A percentile compares a stretch with the other conserved stretches of the same genome.
Evolutionary conservation across 352 stramenopile genomes (phyloP).

Genomic region (Pythium aquatile): DNA sequence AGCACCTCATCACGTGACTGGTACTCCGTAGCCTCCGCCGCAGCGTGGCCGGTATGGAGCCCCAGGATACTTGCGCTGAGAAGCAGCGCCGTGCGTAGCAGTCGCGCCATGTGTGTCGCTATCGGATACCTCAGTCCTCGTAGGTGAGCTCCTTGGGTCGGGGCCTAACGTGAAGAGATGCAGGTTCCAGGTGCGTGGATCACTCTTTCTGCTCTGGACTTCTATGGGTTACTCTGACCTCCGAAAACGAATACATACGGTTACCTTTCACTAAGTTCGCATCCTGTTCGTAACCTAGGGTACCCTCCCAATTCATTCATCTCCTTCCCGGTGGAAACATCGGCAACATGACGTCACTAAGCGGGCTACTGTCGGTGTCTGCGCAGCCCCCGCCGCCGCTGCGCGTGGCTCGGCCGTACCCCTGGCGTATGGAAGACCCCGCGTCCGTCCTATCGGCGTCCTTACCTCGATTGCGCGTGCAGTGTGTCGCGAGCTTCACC

Average conservation of each 20-base stretch:
- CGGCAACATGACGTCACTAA: conserved; percentile 13
- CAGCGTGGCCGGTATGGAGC: not conserved
- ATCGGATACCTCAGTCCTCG: not conserved
- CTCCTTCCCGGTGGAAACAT: not conserved
- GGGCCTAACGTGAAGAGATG: conserved; percentile 1
- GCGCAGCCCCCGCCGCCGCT: conserved; percentile 4
- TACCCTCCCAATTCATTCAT: not conserved
- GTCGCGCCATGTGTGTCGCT: conserved; percentile 13
- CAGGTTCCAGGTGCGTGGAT: not conserved
- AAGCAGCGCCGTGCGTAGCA: conserved; percentile 21
- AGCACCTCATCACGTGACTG: conserved; percentile 55
- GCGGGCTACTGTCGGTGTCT: not conserved
- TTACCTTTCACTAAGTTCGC: conserved; percentile 1
- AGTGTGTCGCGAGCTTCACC: conserved; percentile 12
- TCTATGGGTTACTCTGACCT: not conserved
- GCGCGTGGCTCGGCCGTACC: conserved; percentile 8
- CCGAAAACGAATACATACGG: not conserved
- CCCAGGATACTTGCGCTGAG: conserved; percentile 4
- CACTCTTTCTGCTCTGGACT: conserved; percentile 1
- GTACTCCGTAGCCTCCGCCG: conserved; percentile 23
- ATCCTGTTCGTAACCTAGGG: not conserved
- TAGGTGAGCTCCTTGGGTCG: not conserved
- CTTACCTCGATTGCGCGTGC: conserved; percentile 19
- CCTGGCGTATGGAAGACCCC: conserved; percentile 21
- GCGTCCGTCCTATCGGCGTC: conserved; percentile 2